Conservation (phyloP, 169 alveolate genomes). For the Plasmodium inui region DNA sequence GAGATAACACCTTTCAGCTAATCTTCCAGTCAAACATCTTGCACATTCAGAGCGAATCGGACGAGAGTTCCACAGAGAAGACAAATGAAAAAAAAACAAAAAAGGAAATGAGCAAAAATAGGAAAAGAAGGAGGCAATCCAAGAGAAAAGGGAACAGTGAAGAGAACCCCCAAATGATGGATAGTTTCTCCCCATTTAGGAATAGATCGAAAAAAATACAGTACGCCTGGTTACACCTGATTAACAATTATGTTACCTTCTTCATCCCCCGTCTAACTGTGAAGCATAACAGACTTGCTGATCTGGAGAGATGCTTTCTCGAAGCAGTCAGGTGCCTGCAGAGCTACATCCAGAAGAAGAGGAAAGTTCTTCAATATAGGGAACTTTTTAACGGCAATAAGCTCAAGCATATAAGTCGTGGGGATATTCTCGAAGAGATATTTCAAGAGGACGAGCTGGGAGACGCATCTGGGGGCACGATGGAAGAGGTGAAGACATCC, state of each 20-base stretch:
- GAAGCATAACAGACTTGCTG: slow-evolving; percentile 28
- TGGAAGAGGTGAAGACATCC: neutral
- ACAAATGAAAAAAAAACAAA: neutral
- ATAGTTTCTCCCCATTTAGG: neutral
- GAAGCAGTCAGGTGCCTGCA: slow-evolving; percentile 38
- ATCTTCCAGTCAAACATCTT: neutral
- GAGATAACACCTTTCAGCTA: neutral
- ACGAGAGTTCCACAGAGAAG: neutral
- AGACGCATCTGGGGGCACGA: neutral
- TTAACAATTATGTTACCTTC: slow-evolving; percentile 48
- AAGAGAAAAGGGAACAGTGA: neutral
- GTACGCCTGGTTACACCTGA: slow-evolving; percentile 36
- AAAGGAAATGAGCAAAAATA: neutral
- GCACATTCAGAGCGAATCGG: slow-evolving; percentile 9
- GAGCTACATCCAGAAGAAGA: slow-evolving; percentile 15
- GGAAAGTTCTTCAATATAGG: neutral
- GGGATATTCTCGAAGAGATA: slow-evolving; percentile 23
- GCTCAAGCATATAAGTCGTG: neutral
- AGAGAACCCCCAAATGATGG: neutral
- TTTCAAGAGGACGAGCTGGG: neutral
- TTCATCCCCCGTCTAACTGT: slow-evolving; percentile 51
- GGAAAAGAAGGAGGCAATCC: neutral
- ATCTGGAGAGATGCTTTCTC: neutral
- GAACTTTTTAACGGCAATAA: neutral
- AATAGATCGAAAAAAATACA: slow-evolving; percentile 7